Base-by-base conservation (phyloP, 139 green algal genomes). In the Chlamydomonas schloesseri region DNA sequence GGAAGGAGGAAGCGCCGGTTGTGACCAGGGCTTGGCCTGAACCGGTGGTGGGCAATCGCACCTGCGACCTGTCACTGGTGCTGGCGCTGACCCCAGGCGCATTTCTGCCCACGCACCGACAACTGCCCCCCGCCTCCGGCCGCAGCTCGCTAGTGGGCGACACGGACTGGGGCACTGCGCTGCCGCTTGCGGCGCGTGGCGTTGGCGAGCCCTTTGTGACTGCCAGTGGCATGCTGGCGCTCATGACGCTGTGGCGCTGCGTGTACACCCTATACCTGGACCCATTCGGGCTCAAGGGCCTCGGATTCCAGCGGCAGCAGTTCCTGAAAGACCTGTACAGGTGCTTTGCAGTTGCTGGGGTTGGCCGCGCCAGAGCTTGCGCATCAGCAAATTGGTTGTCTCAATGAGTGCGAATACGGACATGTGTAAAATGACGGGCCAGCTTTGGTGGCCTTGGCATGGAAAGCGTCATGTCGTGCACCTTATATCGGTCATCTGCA, bases 221-320 rank as follows among this genome's bases (percentile, higher is more conserved):
- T 37, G 94, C 94, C 62, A 93, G 93, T 8, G 92, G 91, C 0
- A 83, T 97, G 68, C 84, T 97, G 33, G 94, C 93, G 26, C 71
- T 95, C 14, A 97, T 97, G 95, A 73, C 72, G 1, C 65, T 94
- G 9, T 97, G 94, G 94, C 89, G 94, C 20, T 73, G 88, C 34
- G 94, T 95, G 68, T 97, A 96, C 79, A 83, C 88, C 37, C 65
- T 82, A 0, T 97, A 93, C 69, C 77, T 97, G n/a, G 94, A 97
- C 77, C 88, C 88, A n/a, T 93, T 80, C 37, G 89, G 82, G 53
- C 82, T 92, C 34, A 72, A 78, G 4, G 89, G 76, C 11, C 67
- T 88, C 21, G 69, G 53, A 33, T 87, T 85, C 46, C 53, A 69
- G 87, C 83, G 36, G 58, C 62, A 58, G 71, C 80, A 82, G 81